Evolutionary conservation across 257 asterid species (phyloP), one percentile per base, ranked within the genome.

Genomic region (Henckelia pumila): DNA sequence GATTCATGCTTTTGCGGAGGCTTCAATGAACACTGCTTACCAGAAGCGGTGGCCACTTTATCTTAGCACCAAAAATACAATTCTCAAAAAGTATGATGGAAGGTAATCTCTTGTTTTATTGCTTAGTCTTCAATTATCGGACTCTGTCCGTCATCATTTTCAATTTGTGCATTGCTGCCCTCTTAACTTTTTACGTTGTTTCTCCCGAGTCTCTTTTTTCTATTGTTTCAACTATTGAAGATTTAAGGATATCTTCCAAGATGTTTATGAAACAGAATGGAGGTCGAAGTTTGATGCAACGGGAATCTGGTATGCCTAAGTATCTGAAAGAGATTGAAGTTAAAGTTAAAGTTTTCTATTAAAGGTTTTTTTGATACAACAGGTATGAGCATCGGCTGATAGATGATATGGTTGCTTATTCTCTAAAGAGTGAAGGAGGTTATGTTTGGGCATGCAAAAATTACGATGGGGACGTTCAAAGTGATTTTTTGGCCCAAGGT

Each of bases 361-460:
- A 19, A 16, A 70, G 21, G 5, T 57, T 33, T 35, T 3, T 59
- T 47, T 25, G 59, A 5, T 13, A 47, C 70, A 70, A 75, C 59
- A 93, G 99, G 99, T 94, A 94, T 26, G 99, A 94, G 70, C 99
- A 91, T 74, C 97, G 96, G 62, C 97, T 94, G 21, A 94, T 94
- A 29, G 99, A 94, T 83, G 99, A 94, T 72, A 94, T 94, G 97
- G 99, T 94, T 77, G 99, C 99, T 66, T 91, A 91, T 78, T 92
- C 99, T 75, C 79, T 94, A 56, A 94, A 94, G 87, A 94, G 96
- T 8, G 96, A 91, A 16, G 99, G 99, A 70, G 97, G 95, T 50
- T 91, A 94, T 72, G 97, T 94, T n/a, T 94, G 99, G 99, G 99
- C 99, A 10, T 94, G 99, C 84, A 94, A 94, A 77, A 94, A 94